Percentiles rank a stretch among this genome's conserved stretches.
These are phyloP conservation scores for Saraca asoca DNA, from an alignment of 331 rosid species.

Conservation along the genomic window DNA sequence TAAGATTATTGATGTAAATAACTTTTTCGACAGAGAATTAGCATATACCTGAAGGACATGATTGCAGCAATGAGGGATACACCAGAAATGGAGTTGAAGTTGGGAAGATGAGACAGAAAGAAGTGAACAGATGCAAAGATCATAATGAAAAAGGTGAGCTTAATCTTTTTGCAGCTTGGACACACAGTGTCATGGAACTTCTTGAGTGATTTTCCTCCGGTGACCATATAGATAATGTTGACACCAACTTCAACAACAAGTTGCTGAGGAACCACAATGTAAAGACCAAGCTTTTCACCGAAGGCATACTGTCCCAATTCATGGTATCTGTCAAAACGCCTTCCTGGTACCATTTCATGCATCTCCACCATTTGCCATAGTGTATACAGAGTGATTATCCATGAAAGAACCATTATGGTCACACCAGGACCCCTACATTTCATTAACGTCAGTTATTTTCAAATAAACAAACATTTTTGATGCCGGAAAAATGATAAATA, in stretches of 20 bases:
- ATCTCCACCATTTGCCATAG: constrained; percentile 85
- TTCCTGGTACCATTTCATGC: constrained; percentile 85
- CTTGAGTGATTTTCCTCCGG: constrained; percentile 64
- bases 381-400: constrained; percentile 70
- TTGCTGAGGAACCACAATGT: constrained; percentile 76
- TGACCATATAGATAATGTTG: constrained; percentile 73
- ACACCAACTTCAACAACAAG: constrained; percentile 64
- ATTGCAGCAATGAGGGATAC: constrained; percentile 72
- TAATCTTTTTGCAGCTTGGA: constrained; percentile 47
- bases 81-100: constrained; percentile 64
- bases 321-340: constrained; percentile 72
- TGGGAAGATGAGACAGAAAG: constrained; percentile 75
- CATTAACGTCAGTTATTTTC: constrained; percentile 3
- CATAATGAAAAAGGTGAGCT: constrained; percentile 61
- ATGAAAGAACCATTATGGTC: constrained; percentile 54
- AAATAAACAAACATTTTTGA: constrained; percentile 9
- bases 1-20: no score
- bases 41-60: constrained; percentile 80
- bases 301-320: constrained; percentile 74
- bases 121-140: constrained; percentile 75
- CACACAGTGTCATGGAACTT: constrained; percentile 50
- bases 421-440: constrained; percentile 81
- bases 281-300: constrained; percentile 77
- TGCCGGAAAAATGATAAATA: background rate
- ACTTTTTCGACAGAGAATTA: no score